phyloP scores from a whole-genome alignment of 2,329 filamentous ascomycete species.

The Alternaria postmessia region DNA sequence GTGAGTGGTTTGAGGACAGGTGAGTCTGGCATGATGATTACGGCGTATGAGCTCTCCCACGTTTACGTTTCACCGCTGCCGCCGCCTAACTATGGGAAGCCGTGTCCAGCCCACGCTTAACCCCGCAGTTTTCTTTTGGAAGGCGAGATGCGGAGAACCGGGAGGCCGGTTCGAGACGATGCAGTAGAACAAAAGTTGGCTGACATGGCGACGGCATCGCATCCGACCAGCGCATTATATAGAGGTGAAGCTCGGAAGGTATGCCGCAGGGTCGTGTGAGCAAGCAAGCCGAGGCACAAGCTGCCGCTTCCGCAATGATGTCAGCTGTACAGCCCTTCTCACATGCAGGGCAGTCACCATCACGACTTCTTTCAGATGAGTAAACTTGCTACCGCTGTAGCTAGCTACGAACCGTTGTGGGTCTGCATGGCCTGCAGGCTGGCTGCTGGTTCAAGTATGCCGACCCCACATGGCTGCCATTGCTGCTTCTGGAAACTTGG shows the following conservation, averaged over 20 bases:
- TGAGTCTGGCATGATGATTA: slow-evolving; percentile 42
- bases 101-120: slow-evolving; percentile 30
- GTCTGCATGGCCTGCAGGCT: slow-evolving; percentile 11
- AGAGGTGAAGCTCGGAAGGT: slow-evolving; percentile 14
- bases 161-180: slow-evolving; percentile 13
- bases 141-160: slow-evolving; percentile 30
- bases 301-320: slow-evolving; percentile 26
- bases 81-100: slow-evolving; percentile 17
- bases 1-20: slow-evolving; percentile 12
- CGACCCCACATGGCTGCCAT: slow-evolving; percentile 22
- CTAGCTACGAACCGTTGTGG: slow-evolving; percentile 20
- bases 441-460: slow-evolving; percentile 11
- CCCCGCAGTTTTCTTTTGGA: slow-evolving; percentile 32
- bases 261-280: slow-evolving; percentile 20
- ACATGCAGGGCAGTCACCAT: slow-evolving; percentile 28
- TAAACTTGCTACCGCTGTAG: not conserved
- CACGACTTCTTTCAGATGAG: not conserved
- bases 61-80: slow-evolving; percentile 37
- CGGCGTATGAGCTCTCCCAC: slow-evolving; percentile 24
- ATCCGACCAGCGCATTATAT: slow-evolving; percentile 23
- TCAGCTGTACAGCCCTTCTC: slow-evolving; percentile 28
- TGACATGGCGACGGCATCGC: slow-evolving; percentile 14
- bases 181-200: slow-evolving; percentile 16
- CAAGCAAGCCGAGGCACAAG: slow-evolving; percentile 40
- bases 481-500: slow-evolving; percentile 28